phyloP scores from a whole-genome alignment of 1,284 basidiomycete genomes.

The Heliocybe sulcata region DNA sequence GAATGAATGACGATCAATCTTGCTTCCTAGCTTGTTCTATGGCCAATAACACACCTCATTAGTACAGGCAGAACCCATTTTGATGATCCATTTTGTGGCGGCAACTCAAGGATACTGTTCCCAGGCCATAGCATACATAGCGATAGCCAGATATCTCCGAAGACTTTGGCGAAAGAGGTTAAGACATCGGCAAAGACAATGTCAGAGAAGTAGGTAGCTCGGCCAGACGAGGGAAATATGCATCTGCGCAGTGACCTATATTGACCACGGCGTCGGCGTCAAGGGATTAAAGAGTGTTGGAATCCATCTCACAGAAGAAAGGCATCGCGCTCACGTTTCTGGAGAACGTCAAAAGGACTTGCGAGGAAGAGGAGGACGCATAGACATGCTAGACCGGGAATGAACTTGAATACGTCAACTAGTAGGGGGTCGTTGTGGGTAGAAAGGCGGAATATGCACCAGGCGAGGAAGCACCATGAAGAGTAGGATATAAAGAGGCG shows the following conservation, averaged over 20 bases:
- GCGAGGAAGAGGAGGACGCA: slow-evolving; percentile 44
- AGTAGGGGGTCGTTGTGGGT: slow-evolving; percentile 48
- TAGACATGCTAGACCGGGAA: slow-evolving; percentile 66
- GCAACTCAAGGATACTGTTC: slow-evolving; percentile 62
- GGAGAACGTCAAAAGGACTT: slow-evolving; percentile 59
- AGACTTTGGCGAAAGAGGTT: slow-evolving; percentile 94
- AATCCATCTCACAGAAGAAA: slow-evolving; percentile 58
- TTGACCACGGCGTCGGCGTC: slow-evolving; percentile 1
- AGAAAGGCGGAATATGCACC: slow-evolving; percentile 56
- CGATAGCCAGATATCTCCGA: slow-evolving; percentile 92
- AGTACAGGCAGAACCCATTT: slow-evolving; percentile 77
- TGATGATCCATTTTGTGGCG: slow-evolving; percentile 52
- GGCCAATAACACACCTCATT: slow-evolving; percentile 62
- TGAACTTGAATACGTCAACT: slow-evolving; percentile 70
- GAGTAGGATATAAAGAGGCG: slow-evolving; percentile 56
- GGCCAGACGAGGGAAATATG: slow-evolving; percentile 53
- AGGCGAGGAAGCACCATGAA: slow-evolving; percentile 52
- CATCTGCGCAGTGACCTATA: slow-evolving; percentile 66
- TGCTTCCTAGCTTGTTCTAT: neutral
- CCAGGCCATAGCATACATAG: slow-evolving; percentile 74
- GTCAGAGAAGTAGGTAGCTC: slow-evolving; percentile 81
- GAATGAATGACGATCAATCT: neutral
- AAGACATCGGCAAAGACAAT: slow-evolving; percentile 93
- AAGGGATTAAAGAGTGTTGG: neutral
- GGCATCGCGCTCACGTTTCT: slow-evolving; percentile 64